These are phyloP conservation scores for Eugenia klotzschiana DNA, from an alignment of 441 rosid genomes.

Conservation along the genomic window DNA sequence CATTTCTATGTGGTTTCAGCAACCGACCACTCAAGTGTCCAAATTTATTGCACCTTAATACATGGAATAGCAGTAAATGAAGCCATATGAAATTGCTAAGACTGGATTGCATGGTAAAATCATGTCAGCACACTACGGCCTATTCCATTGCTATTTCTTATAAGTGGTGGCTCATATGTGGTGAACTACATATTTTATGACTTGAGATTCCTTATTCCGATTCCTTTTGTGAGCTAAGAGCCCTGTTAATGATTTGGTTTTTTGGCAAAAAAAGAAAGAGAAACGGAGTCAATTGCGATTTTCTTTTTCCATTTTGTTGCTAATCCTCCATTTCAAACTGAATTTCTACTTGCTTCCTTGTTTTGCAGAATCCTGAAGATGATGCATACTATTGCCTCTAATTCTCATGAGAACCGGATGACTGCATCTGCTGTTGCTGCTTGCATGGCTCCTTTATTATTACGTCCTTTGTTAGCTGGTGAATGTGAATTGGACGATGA, in stretches of 20 bases:
- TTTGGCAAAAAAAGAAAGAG: background rate
- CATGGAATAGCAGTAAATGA: background rate
- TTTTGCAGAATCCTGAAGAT: conserved; percentile 71
- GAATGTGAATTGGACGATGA: conserved; percentile 95
- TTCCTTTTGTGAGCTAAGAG: background rate
- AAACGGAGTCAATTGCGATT: background rate
- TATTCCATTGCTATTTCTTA: background rate
- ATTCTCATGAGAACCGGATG: conserved; percentile 90
- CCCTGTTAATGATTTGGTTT: background rate
- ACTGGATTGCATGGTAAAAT: background rate
- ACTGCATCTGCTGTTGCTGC: conserved; percentile 96
- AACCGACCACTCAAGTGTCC: background rate
- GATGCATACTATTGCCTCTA: conserved; percentile 75
- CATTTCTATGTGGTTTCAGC: background rate
- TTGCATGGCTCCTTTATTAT: conserved; percentile 97
- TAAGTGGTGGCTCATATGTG: background rate
- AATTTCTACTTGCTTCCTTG: conserved; percentile 8
- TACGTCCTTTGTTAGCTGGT: conserved; percentile 90
- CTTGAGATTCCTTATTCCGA: background rate
- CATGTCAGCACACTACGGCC: background rate
- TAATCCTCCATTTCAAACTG: conserved; percentile 1
- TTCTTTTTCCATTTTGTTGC: background rate
- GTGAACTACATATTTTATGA: background rate
- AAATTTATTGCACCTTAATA: background rate
- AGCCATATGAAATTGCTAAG: background rate